Evolutionary conservation across 78 protist species (phyloP).

Genomic region (Speleostelium caveatum): DNA sequence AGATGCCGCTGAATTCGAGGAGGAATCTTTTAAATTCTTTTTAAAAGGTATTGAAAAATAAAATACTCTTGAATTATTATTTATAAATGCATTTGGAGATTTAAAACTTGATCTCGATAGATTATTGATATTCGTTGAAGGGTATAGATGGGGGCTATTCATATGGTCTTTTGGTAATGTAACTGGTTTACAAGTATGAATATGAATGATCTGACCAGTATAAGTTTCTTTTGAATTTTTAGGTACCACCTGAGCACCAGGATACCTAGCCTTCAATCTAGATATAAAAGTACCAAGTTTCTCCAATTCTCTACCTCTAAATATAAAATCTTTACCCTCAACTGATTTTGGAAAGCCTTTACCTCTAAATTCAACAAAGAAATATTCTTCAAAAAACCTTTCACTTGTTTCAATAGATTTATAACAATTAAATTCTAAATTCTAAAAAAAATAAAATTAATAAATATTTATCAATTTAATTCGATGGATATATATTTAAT

Average conservation of each 20-base stretch:
- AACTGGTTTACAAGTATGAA: conserved; percentile 65
- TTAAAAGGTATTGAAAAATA: conserved; percentile 57
- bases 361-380: conserved; percentile 82
- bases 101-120: conserved; percentile 33
- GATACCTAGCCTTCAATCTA: conserved; percentile 63
- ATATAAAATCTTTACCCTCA: conserved; percentile 62
- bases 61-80: conserved; percentile 51
- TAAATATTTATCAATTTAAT: neutral
- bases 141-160: too few species aligned
- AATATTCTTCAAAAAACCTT: conserved; percentile 80
- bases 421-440: conserved; percentile 54
- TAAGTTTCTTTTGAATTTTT: conserved; percentile 24
- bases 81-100: conserved; percentile 24
- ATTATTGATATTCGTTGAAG: neutral
- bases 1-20: too few species aligned
- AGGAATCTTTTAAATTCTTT: conserved; percentile 1
- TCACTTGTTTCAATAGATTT: conserved; percentile 67
- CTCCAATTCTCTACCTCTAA: conserved; percentile 58
- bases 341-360: conserved; percentile 78
- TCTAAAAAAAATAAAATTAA: conserved; percentile 14
- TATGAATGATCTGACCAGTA: conserved; percentile 46
- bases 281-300: conserved; percentile 52
- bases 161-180: conserved; percentile 32
- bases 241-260: conserved; percentile 66
- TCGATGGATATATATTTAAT: neutral